phyloP scores from a whole-genome alignment of 306 rosid genomes.

The Cicer yamashitae region DNA sequence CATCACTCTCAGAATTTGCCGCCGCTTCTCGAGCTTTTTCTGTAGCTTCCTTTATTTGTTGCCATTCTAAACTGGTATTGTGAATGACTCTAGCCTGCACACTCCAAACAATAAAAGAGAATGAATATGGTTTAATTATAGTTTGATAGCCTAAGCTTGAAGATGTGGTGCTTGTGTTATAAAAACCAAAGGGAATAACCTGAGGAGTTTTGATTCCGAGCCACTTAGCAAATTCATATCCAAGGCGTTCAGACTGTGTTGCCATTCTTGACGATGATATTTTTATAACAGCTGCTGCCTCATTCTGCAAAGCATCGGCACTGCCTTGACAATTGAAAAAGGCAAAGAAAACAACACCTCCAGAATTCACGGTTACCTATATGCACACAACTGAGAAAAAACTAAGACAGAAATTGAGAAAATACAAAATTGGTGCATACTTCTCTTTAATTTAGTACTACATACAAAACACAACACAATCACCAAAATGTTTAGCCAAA shows the following conservation, averaged over 20 bases:
- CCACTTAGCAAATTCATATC: slow-evolving; percentile 90
- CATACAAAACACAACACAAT: slow-evolving; percentile 20
- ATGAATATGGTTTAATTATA: slow-evolving; percentile 27
- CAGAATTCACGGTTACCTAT: slow-evolving; percentile 92
- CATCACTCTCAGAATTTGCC: slow-evolving; percentile 76
- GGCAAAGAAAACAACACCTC: slow-evolving; percentile 96
- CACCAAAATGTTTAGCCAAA: background rate
- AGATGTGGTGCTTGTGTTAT: slow-evolving; percentile 21
- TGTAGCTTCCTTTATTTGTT: slow-evolving; percentile 89
- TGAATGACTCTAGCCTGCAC: slow-evolving; percentile 90
- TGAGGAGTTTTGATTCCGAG: slow-evolving; percentile 86
- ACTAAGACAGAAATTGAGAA: slow-evolving; percentile 45
- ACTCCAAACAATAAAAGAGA: slow-evolving; percentile 40
- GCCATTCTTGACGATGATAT: slow-evolving; percentile 94
- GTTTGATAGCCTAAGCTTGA: slow-evolving; percentile 35
- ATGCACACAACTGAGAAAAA: slow-evolving; percentile 53
- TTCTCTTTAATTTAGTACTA: slow-evolving; percentile 30
- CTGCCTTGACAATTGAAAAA: slow-evolving; percentile 65
- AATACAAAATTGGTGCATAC: slow-evolving; percentile 23
- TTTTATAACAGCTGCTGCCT: slow-evolving; percentile 91
- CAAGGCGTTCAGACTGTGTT: slow-evolving; percentile 93
- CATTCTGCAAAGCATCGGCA: slow-evolving; percentile 58
- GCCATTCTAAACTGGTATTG: slow-evolving; percentile 82
- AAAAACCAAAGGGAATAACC: slow-evolving; percentile 56
- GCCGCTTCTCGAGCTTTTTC: slow-evolving; percentile 86